Conservation (phyloP, 495 filamentous ascomycete genomes). For the Cenococcum geophilum region DNA sequence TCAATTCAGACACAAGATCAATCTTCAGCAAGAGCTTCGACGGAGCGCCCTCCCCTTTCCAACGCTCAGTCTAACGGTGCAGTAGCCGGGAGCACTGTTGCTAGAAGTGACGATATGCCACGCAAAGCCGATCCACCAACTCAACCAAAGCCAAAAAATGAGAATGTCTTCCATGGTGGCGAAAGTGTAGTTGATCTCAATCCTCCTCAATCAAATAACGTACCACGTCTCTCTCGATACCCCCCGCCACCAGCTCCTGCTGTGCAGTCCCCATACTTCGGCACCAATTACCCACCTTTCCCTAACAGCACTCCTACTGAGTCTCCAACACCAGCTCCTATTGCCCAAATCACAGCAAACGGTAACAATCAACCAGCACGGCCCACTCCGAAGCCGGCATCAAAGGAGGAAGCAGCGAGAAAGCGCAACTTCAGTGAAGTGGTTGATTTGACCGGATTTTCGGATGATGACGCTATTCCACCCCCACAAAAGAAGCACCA, state of each 20-base stretch:
- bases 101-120: not conserved
- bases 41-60: not conserved
- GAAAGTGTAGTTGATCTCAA: not conserved
- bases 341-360: constrained; percentile 23
- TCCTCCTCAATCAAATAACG: not conserved
- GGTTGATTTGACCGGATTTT: constrained; percentile 44
- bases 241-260: constrained; percentile 5
- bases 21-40: not conserved
- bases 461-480: constrained; percentile 40
- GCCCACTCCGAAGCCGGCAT: constrained; percentile 24
- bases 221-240: not conserved
- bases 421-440: constrained; percentile 47
- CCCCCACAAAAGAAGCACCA: constrained; percentile 28
- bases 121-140: not conserved
- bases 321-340: constrained; percentile 5
- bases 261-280: not conserved
- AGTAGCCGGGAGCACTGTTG: not conserved
- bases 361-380: constrained; percentile 3
- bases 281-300: constrained; percentile 5
- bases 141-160: not conserved
- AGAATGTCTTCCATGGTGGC: not conserved
- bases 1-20: not conserved
- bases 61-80: constrained; percentile 2
- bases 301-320: not conserved
- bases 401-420: constrained; percentile 41